Percentiles rank a stretch among this genome's conserved stretches.
Evolutionary conservation across 2,329 filamentous ascomycete species (phyloP).

Genomic region (Colletotrichum abscissum): DNA sequence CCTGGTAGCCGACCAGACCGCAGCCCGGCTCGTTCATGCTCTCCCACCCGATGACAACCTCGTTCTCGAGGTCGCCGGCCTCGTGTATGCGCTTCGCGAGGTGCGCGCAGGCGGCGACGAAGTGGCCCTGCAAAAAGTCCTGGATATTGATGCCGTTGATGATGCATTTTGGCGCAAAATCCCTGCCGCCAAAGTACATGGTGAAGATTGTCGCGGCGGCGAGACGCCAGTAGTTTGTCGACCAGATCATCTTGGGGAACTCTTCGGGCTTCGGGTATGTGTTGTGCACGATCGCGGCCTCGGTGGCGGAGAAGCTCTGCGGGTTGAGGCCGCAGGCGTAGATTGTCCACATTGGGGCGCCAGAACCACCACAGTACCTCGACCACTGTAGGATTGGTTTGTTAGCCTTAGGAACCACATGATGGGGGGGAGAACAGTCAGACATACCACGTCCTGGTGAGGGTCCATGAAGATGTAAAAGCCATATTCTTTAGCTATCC

Average conservation of each 20-base stretch:
- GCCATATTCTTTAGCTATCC: slow-evolving; percentile 87
- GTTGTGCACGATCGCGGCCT: slow-evolving; percentile 95
- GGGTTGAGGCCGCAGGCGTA: slow-evolving; percentile 95
- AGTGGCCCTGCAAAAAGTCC: slow-evolving; percentile 92
- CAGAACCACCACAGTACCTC: slow-evolving; percentile 91
- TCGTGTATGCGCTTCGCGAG: slow-evolving; percentile 88
- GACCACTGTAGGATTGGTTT: slow-evolving; percentile 77
- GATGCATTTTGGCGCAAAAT: slow-evolving; percentile 95
- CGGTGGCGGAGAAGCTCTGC: slow-evolving; percentile 83
- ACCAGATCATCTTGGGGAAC: slow-evolving; percentile 99
- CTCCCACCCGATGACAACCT: slow-evolving; percentile 94
- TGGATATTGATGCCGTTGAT: slow-evolving; percentile 97
- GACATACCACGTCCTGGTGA: slow-evolving; percentile 91
- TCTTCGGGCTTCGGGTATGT: slow-evolving; percentile 85
- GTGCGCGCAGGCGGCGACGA: slow-evolving; percentile 81
- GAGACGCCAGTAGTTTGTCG: slow-evolving; percentile 92
- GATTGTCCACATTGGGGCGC: slow-evolving; percentile 96
- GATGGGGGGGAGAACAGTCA: background rate
- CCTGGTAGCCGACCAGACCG: slow-evolving; percentile 85
- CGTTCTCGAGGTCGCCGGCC: slow-evolving; percentile 87
- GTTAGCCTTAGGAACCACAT: background rate
- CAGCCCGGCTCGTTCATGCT: slow-evolving; percentile 95
- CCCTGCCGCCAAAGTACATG: slow-evolving; percentile 88
- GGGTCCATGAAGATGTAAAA: slow-evolving; percentile 99
- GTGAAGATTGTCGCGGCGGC: slow-evolving; percentile 93